A percentile compares a stretch with the other conserved stretches of the same genome.
These are phyloP conservation scores for Pharus latifolius DNA, from an alignment of 176 grass and related monocot species.

Conservation along the genomic window DNA sequence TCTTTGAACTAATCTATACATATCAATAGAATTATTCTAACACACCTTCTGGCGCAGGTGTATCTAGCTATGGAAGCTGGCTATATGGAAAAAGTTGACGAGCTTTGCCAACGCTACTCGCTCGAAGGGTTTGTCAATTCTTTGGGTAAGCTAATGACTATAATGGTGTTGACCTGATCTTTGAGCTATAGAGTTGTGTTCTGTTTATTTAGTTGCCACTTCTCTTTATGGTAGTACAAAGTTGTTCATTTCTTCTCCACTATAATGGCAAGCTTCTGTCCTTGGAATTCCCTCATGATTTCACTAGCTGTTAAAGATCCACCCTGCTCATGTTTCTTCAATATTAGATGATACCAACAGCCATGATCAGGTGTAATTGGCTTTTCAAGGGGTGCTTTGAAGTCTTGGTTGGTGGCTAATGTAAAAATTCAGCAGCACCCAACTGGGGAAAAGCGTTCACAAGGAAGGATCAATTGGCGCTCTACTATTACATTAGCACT, in stretches of 20 bases:
- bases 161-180: background rate
- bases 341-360: background rate
- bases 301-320: background rate
- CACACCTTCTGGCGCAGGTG: conserved; percentile 33
- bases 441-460: too few relatives aligned
- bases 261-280: background rate
- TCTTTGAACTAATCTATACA: background rate
- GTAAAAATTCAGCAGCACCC: background rate
- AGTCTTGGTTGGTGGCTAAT: background rate
- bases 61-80: conserved; percentile 97
- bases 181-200: conserved; percentile 4
- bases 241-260: too few relatives aligned
- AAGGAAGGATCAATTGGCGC: background rate
- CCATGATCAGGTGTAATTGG: background rate
- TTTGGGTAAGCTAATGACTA: conserved; percentile 43
- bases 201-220: background rate
- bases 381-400: background rate
- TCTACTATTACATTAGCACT: background rate
- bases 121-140: conserved; percentile 77
- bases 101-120: conserved; percentile 72
- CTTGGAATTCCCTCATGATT: background rate
- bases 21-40: background rate
- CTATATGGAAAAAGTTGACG: conserved; percentile 85
- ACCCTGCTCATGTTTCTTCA: background rate
- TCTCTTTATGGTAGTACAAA: background rate